A percentile compares a stretch with the other conserved stretches of the same genome.
phyloP scores from a whole-genome alignment of 257 asterid genomes.

The Apocynum venetum region DNA sequence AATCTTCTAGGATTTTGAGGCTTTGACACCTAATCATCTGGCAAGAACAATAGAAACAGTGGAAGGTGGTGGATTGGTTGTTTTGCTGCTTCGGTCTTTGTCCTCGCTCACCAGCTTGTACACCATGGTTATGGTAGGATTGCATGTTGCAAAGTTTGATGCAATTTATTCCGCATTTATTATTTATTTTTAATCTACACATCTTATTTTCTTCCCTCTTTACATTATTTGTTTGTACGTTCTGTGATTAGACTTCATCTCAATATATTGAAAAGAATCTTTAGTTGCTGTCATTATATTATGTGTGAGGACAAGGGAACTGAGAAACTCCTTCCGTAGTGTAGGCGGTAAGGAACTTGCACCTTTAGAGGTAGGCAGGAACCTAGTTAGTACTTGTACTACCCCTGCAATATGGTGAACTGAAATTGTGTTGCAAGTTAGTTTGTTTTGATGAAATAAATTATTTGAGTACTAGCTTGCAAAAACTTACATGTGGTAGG shows the following conservation, averaged over 20 bases:
- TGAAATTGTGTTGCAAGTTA: no score
- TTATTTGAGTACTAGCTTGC: no score
- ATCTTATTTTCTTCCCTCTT: not conserved
- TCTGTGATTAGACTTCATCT: not conserved
- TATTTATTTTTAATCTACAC: not conserved
- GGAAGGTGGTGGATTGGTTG: conserved; percentile 96
- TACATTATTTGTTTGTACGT: not conserved
- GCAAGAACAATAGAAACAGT: conserved; percentile 99
- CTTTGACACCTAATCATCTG: conserved; percentile 96
- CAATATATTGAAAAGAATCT: not conserved
- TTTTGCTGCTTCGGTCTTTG: conserved; percentile 78
- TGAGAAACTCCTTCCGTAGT: not conserved
- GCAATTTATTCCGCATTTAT: not conserved
- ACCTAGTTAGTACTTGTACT: no score
- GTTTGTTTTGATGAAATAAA: no score
- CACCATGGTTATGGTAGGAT: conserved; percentile 92
- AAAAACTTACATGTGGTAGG: no score
- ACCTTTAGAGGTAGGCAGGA: no score
- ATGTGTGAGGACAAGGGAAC: not conserved
- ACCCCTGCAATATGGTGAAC: no score
- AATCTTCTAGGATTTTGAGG: conserved; percentile 73
- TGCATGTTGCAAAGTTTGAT: not conserved
- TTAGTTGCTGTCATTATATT: not conserved
- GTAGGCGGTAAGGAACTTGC: no score
- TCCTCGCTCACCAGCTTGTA: conserved; percentile 80